Conservation (phyloP, 2,329 filamentous ascomycete species). For the Colletotrichum tropicale region DNA sequence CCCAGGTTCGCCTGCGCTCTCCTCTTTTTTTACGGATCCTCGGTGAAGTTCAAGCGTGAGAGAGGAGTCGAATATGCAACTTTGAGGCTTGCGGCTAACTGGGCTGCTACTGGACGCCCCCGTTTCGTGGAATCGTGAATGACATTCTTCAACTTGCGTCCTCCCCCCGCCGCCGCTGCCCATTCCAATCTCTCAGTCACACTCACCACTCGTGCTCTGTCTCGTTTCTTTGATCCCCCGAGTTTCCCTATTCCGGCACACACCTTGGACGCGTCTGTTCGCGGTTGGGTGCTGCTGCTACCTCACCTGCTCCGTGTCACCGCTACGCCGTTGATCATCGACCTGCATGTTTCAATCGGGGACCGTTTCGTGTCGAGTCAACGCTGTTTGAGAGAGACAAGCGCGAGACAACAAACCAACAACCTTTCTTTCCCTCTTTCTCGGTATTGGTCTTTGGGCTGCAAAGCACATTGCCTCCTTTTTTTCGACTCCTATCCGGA, state of each 20-base stretch:
- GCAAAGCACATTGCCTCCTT: neutral
- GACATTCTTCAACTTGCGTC: neutral
- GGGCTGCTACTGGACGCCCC: neutral
- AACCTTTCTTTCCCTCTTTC: neutral
- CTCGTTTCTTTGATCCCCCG: neutral
- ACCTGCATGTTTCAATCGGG: constrained; percentile 10
- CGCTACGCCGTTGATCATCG: neutral
- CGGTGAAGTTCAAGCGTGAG: neutral
- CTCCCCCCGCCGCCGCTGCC: neutral
- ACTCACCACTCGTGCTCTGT: neutral
- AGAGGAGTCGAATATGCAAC: neutral
- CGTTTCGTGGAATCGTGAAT: neutral
- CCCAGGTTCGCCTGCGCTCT: neutral
- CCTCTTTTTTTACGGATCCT: neutral
- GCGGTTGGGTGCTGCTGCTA: neutral
- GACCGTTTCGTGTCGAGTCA: constrained; percentile 1
- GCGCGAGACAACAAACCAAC: neutral
- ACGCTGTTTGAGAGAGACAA: neutral
- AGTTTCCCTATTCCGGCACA: neutral
- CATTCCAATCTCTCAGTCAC: neutral
- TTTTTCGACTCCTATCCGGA: neutral
- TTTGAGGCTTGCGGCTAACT: neutral
- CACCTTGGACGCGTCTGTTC: neutral
- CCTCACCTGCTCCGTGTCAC: neutral
- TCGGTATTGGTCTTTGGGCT: neutral